Evolutionary conservation across 2,329 filamentous ascomycete species (phyloP), one percentile per base, ranked within the genome.

Genomic region (Hymenotorrendiella dingleyae): DNA sequence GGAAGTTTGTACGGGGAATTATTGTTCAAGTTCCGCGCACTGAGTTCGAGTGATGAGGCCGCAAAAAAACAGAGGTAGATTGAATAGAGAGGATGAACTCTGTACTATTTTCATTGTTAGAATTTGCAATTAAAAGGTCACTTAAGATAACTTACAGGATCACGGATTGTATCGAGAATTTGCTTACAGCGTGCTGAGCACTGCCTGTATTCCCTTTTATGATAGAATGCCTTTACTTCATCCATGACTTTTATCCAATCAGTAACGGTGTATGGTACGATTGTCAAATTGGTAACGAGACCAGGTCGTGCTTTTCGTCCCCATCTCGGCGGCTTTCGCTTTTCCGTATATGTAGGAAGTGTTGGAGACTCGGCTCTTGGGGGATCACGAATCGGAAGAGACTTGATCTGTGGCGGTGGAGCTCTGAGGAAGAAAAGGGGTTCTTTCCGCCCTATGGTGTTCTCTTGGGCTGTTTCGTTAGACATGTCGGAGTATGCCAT

Each of bases 41-140:
- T 53, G 24, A 55, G 47, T 42, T 62, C 57, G 14, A 60, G 40
- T 14, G 52, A 57, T 16, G 47, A 52, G 6, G 58, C 60, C 12
- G 54, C 52, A 39, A 56, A 61, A 41, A 61, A 62, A n/a, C 46
- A 52, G 7, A 63, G 37, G 32, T 57, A 61, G 10, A 62, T 55
- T 10, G 45, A 51, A 41, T 61, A 54, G 4, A 61, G 39, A 23
- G 58, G 54, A 23, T 60, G 55, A 23, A 52, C 43, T 37, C 49
- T 37, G 33, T 50, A 48, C 51, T 58, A 30, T 26, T 22, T 20
- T 6, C 10, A 17, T 19, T 36, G 47, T 40, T 49, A 10, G 36
- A 29, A 38, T 40, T 10, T 21, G 11, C 10, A 34, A n/a, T 16
- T 12, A 21, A 21, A 10, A 11, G 29, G 20, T 26, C 6, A 19